Evolutionary conservation across 108 stramenopile species (phyloP), one percentile per base, ranked within the genome.

Genomic region (Skeletonema potamos): DNA sequence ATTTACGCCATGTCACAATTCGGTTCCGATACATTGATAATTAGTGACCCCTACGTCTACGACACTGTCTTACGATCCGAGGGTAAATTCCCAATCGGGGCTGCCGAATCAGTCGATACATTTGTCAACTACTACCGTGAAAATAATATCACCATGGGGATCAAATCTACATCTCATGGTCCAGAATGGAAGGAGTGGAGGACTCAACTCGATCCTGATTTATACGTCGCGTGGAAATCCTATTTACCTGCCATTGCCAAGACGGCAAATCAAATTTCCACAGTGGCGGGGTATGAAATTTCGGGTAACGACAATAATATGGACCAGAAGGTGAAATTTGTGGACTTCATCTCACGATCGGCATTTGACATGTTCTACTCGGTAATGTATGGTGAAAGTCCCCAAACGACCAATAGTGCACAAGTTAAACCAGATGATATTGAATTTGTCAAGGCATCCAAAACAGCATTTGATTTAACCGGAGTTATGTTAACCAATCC

Each of bases 351-450:
- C 30, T 44, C 55, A 17, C 64, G 64, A 2, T 60, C 68, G 0
- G 69, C 75, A 37, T 76, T 71, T 43, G 75, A 76, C 33, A 71
- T 76, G 70, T 76, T 76, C 61, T 43, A 59, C 0, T 2, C 69
- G 13, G 75, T 76, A 10, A 63, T 76, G 70, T 43, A 39, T 15
- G 75, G 75, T 0, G 24, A 61, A 12, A 65, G 57, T 66, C 55
- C 63, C 4, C 73, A 66, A 18, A 74, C 73, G 26, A 74, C 73
- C n/a, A 54, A 66, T 60, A 59, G 22, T 20, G 30, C 22, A 2
- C 27, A 58, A 5, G 73, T 58, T 0, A 24, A 18, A 6, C 13
- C 13, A 2, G 32, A 66, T 24, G 73, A 74, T 66, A 24, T 74
- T 15, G 73, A 74, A 28, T 74, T 74, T 59, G 64, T 74, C 10